Percentiles rank a stretch among this genome's conserved stretches.
Evolutionary conservation across 1,284 basidiomycete species (phyloP).

Genomic region (Ceratobasidium theobromae): DNA sequence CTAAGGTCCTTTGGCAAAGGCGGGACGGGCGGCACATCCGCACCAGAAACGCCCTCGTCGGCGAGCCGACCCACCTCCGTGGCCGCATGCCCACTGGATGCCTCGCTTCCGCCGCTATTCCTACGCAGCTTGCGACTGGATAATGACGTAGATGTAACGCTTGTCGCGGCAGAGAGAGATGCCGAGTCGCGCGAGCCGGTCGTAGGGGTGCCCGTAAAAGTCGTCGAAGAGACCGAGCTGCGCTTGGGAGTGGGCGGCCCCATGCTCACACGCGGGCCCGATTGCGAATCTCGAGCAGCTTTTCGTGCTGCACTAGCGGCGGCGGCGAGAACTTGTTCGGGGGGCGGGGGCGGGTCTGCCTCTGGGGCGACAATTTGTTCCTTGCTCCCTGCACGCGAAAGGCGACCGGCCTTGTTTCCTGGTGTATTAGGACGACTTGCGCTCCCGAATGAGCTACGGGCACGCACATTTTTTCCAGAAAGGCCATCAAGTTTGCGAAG

Average conservation of each 20-base stretch:
- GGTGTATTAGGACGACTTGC: slow-evolving; percentile 78
- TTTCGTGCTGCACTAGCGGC: not conserved
- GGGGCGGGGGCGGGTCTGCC: slow-evolving; percentile 3
- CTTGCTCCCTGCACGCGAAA: slow-evolving; percentile 63
- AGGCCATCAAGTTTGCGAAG: slow-evolving; percentile 92
- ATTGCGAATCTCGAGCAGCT: slow-evolving; percentile 35
- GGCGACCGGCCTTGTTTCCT: slow-evolving; percentile 51
- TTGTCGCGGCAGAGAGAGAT: slow-evolving; percentile 72
- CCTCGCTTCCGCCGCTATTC: slow-evolving; percentile 85
- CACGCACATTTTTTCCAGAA: slow-evolving; percentile 63
- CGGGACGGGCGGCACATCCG: slow-evolving; percentile 87
- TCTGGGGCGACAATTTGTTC: slow-evolving; percentile 39
- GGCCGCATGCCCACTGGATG: slow-evolving; percentile 68
- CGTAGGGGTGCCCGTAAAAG: slow-evolving; percentile 71
- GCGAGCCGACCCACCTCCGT: slow-evolving; percentile 51
- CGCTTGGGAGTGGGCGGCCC: slow-evolving; percentile 63
- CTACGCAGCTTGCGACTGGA: slow-evolving; percentile 61
- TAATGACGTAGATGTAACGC: slow-evolving; percentile 70
- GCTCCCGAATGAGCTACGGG: slow-evolving; percentile 59
- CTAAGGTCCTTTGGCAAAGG: slow-evolving; percentile 91
- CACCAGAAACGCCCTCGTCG: slow-evolving; percentile 66
- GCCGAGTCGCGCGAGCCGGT: slow-evolving; percentile 77
- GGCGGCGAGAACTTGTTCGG: slow-evolving; percentile 1
- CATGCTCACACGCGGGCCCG: slow-evolving; percentile 63
- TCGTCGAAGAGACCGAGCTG: slow-evolving; percentile 85